These are phyloP conservation scores for Fusarium udum DNA, from an alignment of 2,329 filamentous ascomycete genomes.

Conservation along the genomic window DNA sequence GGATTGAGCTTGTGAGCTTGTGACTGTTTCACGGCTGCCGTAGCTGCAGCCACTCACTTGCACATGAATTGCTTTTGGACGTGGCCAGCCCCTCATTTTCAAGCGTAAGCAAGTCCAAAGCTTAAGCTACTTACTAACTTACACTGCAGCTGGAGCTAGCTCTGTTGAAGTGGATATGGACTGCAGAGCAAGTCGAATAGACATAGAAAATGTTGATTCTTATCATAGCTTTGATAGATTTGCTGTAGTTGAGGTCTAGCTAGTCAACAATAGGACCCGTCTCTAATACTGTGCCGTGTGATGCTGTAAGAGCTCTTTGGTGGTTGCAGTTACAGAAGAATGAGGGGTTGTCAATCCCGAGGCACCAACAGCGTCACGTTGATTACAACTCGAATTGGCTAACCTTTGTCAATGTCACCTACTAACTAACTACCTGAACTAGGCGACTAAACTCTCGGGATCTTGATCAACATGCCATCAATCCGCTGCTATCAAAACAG, in stretches of 20 bases:
- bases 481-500: slow-evolving; percentile 12
- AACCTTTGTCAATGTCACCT: not conserved
- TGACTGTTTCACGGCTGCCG: slow-evolving; percentile 28
- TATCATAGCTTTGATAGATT: not conserved
- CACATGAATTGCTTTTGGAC: slow-evolving; percentile 26
- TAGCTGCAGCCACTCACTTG: slow-evolving; percentile 18
- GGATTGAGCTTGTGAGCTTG: not conserved
- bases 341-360: slow-evolving; percentile 25
- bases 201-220: not conserved
- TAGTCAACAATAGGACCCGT: not conserved
- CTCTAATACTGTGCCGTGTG: not conserved
- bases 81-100: slow-evolving; percentile 25
- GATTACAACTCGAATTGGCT: slow-evolving; percentile 28
- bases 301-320: not conserved
- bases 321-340: not conserved
- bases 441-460: not conserved
- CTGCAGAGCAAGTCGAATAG: not conserved
- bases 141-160: not conserved
- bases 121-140: not conserved
- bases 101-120: slow-evolving; percentile 15
- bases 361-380: slow-evolving; percentile 24
- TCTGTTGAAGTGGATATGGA: not conserved
- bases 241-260: not conserved
- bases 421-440: no score
- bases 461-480: slow-evolving; percentile 23